Evolutionary conservation across 495 filamentous ascomycete species (phyloP).

Genomic region (Articulospora tetracladia): DNA sequence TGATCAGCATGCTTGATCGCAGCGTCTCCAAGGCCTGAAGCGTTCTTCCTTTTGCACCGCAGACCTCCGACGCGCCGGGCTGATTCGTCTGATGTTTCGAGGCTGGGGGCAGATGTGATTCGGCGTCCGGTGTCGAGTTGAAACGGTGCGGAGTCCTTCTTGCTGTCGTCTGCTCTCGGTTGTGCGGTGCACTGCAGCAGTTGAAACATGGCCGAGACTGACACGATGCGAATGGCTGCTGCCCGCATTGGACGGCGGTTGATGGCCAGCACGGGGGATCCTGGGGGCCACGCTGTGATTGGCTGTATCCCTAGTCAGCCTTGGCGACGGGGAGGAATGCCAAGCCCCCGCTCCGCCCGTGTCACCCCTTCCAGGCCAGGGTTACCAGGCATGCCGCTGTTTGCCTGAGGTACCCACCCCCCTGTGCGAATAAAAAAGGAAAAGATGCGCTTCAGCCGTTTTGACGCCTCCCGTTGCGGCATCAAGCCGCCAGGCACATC

Average conservation of each 20-base stretch:
- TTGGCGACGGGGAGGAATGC: no score
- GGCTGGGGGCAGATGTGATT: neutral
- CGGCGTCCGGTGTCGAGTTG: neutral
- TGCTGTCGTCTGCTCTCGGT: no score
- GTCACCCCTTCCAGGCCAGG: no score
- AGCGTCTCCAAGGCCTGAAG: neutral
- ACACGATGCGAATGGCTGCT: neutral
- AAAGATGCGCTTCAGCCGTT: neutral
- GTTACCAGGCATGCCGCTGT: no score
- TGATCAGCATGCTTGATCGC: neutral
- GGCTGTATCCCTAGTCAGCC: no score
- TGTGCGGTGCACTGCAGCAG: no score
- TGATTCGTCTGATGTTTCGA: neutral
- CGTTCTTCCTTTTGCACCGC: neutral
- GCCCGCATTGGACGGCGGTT: neutral
- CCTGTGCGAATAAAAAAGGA: no score
- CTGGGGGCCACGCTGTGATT: no score
- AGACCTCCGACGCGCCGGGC: neutral
- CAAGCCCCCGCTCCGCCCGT: no score
- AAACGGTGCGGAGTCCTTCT: neutral
- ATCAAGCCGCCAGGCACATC: neutral
- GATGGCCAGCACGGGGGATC: no score
- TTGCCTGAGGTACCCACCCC: no score
- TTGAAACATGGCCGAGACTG: slow-evolving; percentile 1
- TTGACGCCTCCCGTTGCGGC: neutral